A percentile compares a stretch with the other conserved stretches of the same genome.
phyloP scores from a whole-genome alignment of 345 rosid genomes.

The Atalantia buxifolia region DNA sequence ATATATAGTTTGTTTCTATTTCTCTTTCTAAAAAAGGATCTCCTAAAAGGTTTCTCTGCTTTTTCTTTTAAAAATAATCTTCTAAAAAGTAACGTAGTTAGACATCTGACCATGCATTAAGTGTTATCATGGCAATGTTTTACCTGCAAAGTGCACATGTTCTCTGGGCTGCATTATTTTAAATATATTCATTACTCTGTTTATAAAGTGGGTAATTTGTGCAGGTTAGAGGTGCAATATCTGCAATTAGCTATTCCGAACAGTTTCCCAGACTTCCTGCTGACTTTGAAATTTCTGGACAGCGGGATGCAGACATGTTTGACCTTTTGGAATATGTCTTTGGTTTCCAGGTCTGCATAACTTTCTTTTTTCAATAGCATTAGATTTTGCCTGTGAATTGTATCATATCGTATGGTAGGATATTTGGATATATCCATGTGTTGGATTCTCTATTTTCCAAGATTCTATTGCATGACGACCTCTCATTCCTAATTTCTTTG shows the following conservation, averaged over 20 bases:
- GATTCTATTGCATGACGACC: neutral
- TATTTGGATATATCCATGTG: neutral
- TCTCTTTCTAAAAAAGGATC: neutral
- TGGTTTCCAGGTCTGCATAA: conserved; percentile 85
- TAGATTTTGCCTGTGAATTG: neutral
- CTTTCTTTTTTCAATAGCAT: neutral
- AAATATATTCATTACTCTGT: conserved; percentile 11
- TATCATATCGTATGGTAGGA: neutral
- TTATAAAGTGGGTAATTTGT: conserved; percentile 13
- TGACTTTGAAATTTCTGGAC: conserved; percentile 61
- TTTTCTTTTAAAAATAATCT: neutral
- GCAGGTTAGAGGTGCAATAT: conserved; percentile 86
- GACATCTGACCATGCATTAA: neutral
- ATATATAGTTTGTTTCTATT: neutral
- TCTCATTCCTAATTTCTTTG: neutral
- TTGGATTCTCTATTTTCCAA: neutral
- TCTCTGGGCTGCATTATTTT: neutral
- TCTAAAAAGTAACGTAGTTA: neutral
- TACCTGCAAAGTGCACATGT: neutral
- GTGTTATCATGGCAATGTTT: neutral
- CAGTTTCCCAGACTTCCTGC: conserved; percentile 81
- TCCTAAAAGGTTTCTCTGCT: neutral
- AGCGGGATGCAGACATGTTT: conserved; percentile 84
- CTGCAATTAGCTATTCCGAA: conserved; percentile 76
- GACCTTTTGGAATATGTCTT: conserved; percentile 86